Base-by-base conservation (phyloP, 768 basidiomycete genomes). In the Hygrocybe coccinea region DNA sequence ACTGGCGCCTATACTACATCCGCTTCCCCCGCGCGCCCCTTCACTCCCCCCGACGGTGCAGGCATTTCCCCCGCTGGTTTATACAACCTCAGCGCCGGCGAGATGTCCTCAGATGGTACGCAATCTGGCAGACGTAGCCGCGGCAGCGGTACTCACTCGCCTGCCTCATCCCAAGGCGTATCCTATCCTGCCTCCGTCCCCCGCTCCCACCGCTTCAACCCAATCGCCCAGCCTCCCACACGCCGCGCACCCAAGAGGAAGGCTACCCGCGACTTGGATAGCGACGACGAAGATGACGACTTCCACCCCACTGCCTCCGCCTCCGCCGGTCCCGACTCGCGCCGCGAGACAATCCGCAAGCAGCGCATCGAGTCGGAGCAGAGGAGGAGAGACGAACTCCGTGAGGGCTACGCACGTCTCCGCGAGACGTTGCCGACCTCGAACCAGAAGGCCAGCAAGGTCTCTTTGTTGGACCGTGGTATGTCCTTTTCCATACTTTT, bases 321-420 rank as follows among this genome's bases (percentile, higher is more conserved):
- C 55, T 71, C 78, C 57, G 73, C 74, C 35, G 47, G 70, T 58
- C 79, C 80, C 66, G 87, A 87, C 67, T 77, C 78, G 73, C 89
- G 90, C 71, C 88, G 91, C 67, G 91, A 93, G 77, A 89, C 89
- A 54, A 89, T 93, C 64, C 89, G 91, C 68, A 84, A 85, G 68
- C 90, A 92, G 76, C 89, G 91, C 73, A 93, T 93, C 76, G 91
- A 93, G 78, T 91, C 90, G 22, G 91, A 93, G 77, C 89, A 95
- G 78, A 79, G 91, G 62, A 82, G 93, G 62, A 84, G 93, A 37
- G 91, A 95, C 64, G 93, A 95, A 73, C 88, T 95, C 67, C 79
- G 93, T 54, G 92, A 95, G 55, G 92, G 91, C 57, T 95, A 95
- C 73, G 83, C 86, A 63, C 82, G 87, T 56, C 85, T 95, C 75